Base-by-base conservation (phyloP, 305 asterid species). In the Coffea humblotiana region DNA sequence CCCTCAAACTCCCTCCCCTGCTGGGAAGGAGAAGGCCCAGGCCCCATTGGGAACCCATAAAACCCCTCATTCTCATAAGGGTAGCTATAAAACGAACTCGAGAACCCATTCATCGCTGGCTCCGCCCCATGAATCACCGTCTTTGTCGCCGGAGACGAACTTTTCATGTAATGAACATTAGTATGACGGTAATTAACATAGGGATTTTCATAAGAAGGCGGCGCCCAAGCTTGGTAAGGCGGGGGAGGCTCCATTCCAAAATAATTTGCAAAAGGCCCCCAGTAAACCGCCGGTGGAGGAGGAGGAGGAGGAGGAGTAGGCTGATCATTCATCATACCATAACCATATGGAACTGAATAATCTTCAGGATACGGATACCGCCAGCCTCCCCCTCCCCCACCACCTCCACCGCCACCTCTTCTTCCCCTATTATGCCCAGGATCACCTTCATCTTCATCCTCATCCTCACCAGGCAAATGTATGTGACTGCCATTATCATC, bases 41-140 rank as follows among this genome's bases (percentile, higher is more conserved):
- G 79, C 68, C 81, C 86, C 82, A 32, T 68, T 23, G 91, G 75
- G 72, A 83, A 85, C 64, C 95, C 94, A 76, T 83, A 89, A 82
- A 80, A 86, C 35, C 90, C 90, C 27, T 84, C 90, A 81, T 82
- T 83, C 45, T 78, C 87, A 61, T 88, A 82, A n/a, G 91, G 88
- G 71, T 86, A 67, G 72, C 85, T 88, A 85, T 89, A 89, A 80
- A 86, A 91, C 27, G 89, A 71, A 82, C 86, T 92, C 15, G 94
- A 84, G 85, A 89, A 90, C 12, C 89, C 98, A 78, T 86, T 89
- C 19, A 85, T 49, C 35, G 82, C 89, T 78, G 84, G 76, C 61
- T 89, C 91, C 18, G 97, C 89, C 80, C 89, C 89, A 27, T 90
- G 98, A 72, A 96, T 78, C 77, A 96, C 97, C 32, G 97, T 96